Base-by-base conservation (phyloP, 129 eudicot genomes). In the Artemisia argyi region DNA sequence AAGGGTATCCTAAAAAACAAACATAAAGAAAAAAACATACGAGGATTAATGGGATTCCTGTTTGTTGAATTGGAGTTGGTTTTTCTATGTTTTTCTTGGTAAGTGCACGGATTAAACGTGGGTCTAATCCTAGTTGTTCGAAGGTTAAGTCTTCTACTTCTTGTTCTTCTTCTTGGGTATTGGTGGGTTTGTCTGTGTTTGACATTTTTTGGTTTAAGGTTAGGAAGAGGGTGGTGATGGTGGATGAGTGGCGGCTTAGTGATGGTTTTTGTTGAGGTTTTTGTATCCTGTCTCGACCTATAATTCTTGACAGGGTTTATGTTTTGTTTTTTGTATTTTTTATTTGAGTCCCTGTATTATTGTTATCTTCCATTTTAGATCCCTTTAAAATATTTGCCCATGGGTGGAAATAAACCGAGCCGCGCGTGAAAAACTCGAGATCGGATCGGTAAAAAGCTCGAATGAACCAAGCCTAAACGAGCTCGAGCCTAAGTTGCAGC, bases 11-110 rank as follows among this genome's bases (percentile, higher is more conserved):
- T 39, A 5, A 39, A 39, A 39, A 35, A 4, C 7, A 39, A 39
- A 39, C 46, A 39, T 39, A 17, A 50, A 51, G 63, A 53, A 16
- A 19, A 18, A 61, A 61, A 73, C 66, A 56, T 62, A 90, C 99
- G 0, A 94, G 91, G 65, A 94, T 88, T 2, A 90, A 79, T 44
- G 97, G 99, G 22, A 94, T 86, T 1, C 96, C 96, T 4, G 78
- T 85, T 22, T 87, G 83, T 68, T 90, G 97, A 32, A 94, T 90
- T 11, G 99, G 96, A 52, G 99, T 90, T 2, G 99, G 99, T 18
- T 88, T 88, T 3, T 70, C 71, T 19, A 90, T 83, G 54, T 76
- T 72, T 81, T 94, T 94, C 73, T 94, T 94, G 0, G 76, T 76
- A 15, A 94, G 73, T 63, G 99, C 97, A 20, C 91, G 99, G 56